Conservation (phyloP, 495 filamentous ascomycete genomes). For the Podospora sp. region DNA sequence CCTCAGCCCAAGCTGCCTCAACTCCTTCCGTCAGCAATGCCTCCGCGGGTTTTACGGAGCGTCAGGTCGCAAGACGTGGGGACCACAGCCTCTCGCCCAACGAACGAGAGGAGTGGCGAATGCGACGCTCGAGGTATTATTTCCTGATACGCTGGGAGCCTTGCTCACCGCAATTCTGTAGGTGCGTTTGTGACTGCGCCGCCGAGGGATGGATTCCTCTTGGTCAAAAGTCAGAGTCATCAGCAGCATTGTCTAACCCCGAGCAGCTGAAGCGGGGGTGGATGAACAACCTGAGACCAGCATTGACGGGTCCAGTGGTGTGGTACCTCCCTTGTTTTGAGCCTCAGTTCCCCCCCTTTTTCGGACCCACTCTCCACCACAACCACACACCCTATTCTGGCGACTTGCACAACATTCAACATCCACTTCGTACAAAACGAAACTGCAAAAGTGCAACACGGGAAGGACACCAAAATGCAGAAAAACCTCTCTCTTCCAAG, state of each 20-base stretch:
- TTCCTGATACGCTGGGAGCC: neutral
- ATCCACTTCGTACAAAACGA: too few species aligned
- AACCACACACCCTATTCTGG: too few species aligned
- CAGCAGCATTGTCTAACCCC: too few species aligned
- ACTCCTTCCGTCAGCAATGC: neutral
- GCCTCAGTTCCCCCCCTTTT: too few species aligned
- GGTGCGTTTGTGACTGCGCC: neutral
- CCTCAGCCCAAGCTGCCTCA: neutral
- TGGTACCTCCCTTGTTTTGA: too few species aligned
- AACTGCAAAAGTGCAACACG: neutral
- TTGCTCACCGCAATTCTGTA: neutral
- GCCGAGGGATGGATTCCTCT: neutral
- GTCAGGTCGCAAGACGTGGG: neutral
- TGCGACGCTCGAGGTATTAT: neutral
- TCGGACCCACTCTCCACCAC: too few species aligned
- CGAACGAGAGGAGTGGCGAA: neutral
- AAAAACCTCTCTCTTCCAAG: neutral
- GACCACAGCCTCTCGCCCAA: neutral
- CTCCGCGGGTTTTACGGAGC: neutral
- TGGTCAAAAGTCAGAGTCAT: neutral
- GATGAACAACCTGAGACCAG: too few species aligned
- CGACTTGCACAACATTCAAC: too few species aligned
- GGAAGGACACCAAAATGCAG: neutral
- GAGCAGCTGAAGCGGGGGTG: too few species aligned
- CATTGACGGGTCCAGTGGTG: too few species aligned